These are phyloP conservation scores for Globisporangium barbulae DNA, from an alignment of 352 stramenopile genomes.

Conservation along the genomic window DNA sequence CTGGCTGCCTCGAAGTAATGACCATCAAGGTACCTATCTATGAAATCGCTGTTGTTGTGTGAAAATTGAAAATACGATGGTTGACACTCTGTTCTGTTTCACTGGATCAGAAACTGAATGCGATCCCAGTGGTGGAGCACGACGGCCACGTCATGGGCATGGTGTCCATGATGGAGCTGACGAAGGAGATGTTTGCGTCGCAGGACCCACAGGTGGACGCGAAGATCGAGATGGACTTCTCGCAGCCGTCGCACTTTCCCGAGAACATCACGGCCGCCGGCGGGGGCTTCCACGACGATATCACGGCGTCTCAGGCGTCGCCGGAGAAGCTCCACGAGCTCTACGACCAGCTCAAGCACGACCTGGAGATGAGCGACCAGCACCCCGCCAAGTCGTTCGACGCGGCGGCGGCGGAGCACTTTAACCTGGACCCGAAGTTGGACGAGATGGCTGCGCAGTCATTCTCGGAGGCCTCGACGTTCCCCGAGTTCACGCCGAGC, in stretches of 20 bases:
- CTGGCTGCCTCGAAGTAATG: constrained; percentile 39
- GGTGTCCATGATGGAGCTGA: constrained; percentile 31
- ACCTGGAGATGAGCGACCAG: constrained; percentile 19
- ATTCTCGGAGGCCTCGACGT: constrained; percentile 65
- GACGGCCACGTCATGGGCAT: constrained; percentile 36
- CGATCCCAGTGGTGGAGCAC: constrained; percentile 35
- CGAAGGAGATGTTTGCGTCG: constrained; percentile 27
- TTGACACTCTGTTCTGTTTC: constrained; percentile 4
- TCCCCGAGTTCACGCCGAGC: constrained; percentile 55
- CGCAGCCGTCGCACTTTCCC: constrained; percentile 31
- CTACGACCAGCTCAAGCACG: constrained; percentile 24
- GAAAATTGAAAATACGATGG: neutral
- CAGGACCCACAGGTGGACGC: constrained; percentile 9
- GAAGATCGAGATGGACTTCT: constrained; percentile 16
- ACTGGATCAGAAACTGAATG: constrained; percentile 25
- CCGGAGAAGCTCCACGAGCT: constrained; percentile 19
- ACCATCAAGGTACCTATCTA: constrained; percentile 23
- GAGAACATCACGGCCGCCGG: constrained; percentile 26
- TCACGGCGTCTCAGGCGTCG: constrained; percentile 9
- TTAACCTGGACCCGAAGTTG: constrained; percentile 35
- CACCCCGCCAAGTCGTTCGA: constrained; percentile 15
- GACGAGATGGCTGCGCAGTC: constrained; percentile 43
- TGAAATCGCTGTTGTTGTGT: neutral
- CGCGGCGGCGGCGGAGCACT: constrained; percentile 21
- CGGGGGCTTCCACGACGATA: constrained; percentile 30